Evolutionary conservation across 2,329 filamentous ascomycete species (phyloP).

Genomic region (Raffaelea albimanens): DNA sequence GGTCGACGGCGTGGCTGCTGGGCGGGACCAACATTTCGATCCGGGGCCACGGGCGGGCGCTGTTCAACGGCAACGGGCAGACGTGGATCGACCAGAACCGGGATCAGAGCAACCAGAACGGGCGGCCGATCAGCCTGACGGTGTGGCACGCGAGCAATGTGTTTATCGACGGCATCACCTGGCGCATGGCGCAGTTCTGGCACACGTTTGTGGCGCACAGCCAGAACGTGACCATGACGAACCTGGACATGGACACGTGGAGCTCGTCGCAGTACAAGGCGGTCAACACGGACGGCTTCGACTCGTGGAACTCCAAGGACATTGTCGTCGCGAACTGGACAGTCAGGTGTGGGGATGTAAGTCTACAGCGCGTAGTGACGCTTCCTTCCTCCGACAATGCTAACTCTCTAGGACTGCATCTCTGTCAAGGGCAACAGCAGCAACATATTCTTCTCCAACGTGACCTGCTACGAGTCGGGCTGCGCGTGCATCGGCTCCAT

Average conservation of each 20-base stretch:
- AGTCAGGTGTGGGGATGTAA: conserved; percentile 29
- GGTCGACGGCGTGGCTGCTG: conserved; percentile 37
- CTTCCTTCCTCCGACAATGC: neutral
- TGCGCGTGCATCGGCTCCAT: conserved; percentile 27
- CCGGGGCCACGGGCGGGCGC: conserved; percentile 36
- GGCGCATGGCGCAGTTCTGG: conserved; percentile 41
- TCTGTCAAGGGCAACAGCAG: conserved; percentile 30
- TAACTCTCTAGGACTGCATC: conserved; percentile 30
- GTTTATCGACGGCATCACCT: conserved; percentile 32
- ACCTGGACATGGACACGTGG: conserved; percentile 40
- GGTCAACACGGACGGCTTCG: conserved; percentile 40
- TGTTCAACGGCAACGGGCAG: conserved; percentile 34
- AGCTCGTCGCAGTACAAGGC: conserved; percentile 33
- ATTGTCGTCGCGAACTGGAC: conserved; percentile 36
- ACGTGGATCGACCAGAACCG: conserved; percentile 35
- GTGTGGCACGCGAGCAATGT: conserved; percentile 36
- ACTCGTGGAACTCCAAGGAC: conserved; percentile 40
- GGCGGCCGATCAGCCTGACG: conserved; percentile 33
- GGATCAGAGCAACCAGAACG: conserved; percentile 29
- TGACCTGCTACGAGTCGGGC: conserved; percentile 28
- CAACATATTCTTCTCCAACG: conserved; percentile 25
- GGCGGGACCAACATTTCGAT: conserved; percentile 39
- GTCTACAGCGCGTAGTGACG: no score
- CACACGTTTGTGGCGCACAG: conserved; percentile 34
- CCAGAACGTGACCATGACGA: conserved; percentile 41